Conservation (phyloP, 108 stramenopile species). For the Pseudonitzschia multistriata region DNA sequence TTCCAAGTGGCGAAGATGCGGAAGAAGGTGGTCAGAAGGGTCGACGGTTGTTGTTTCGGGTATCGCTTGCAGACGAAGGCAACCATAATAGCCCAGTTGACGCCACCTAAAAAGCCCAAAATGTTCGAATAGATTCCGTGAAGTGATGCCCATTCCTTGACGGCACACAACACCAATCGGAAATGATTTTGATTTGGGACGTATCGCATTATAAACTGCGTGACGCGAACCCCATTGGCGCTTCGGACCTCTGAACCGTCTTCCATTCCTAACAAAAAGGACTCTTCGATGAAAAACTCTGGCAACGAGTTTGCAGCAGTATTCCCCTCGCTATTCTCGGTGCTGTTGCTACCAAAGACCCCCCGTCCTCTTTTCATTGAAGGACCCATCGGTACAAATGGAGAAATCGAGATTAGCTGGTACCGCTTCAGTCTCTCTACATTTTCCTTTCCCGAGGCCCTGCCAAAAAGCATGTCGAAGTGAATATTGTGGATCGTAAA, state of each 20-base stretch:
- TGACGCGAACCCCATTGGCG: slow-evolving; percentile 93
- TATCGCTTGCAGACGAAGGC: slow-evolving; percentile 83
- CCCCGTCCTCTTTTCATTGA: neutral
- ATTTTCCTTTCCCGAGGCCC: slow-evolving; percentile 22
- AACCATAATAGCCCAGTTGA: slow-evolving; percentile 94
- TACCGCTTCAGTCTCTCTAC: slow-evolving; percentile 1
- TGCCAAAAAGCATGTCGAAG: slow-evolving; percentile 75
- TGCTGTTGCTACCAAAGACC: slow-evolving; percentile 16
- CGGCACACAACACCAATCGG: slow-evolving; percentile 70
- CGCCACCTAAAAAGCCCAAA: slow-evolving; percentile 91
- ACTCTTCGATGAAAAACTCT: slow-evolving; percentile 41
- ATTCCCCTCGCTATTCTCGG: slow-evolving; percentile 1
- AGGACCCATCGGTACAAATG: neutral
- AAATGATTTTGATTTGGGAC: slow-evolving; percentile 59
- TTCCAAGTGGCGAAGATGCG: slow-evolving; percentile 75
- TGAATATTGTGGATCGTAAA: slow-evolving; percentile 57
- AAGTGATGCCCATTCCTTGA: slow-evolving; percentile 88
- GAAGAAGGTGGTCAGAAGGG: slow-evolving; percentile 71
- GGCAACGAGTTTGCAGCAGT: neutral
- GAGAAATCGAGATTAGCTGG: neutral
- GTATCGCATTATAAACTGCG: slow-evolving; percentile 73
- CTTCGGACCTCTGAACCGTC: slow-evolving; percentile 86
- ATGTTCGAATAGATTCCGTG: slow-evolving; percentile 95
- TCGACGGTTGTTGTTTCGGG: slow-evolving; percentile 55
- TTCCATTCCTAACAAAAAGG: slow-evolving; percentile 46